A percentile compares a stretch with the other conserved stretches of the same genome.
Conservation (phyloP, 768 basidiomycete genomes). For the Lentinus brumalis region DNA sequence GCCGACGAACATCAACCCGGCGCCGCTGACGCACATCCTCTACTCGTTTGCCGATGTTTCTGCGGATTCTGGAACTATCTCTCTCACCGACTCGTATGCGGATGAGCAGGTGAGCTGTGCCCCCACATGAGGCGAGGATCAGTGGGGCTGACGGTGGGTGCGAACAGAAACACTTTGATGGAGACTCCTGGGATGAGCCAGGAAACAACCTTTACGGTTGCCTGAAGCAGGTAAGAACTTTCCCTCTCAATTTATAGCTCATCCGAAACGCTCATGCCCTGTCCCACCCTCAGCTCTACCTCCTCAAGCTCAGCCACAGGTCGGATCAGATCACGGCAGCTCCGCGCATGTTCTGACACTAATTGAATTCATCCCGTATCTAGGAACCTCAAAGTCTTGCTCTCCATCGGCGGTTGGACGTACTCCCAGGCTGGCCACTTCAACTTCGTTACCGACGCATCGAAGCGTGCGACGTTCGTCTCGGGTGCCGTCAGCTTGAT, state of each 20-base stretch:
- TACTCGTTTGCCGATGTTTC: constrained; percentile 82
- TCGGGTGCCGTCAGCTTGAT: constrained; percentile 60
- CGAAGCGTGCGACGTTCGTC: constrained; percentile 59
- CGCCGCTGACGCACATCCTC: constrained; percentile 71
- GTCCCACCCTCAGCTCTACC: constrained; percentile 36
- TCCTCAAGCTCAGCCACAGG: constrained; percentile 62
- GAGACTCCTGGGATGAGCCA: constrained; percentile 71
- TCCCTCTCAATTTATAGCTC: neutral
- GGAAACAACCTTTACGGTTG: constrained; percentile 83
- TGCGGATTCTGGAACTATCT: constrained; percentile 59
- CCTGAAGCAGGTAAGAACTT: constrained; percentile 64
- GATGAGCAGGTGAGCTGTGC: constrained; percentile 56
- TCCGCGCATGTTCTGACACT: neutral
- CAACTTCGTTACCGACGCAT: constrained; percentile 55
- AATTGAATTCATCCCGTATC: neutral
- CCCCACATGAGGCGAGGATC: neutral
- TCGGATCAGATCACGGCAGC: constrained; percentile 8
- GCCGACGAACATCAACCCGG: constrained; percentile 61
- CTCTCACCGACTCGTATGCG: constrained; percentile 72
- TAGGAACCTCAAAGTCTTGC: constrained; percentile 51
- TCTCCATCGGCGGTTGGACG: constrained; percentile 66
- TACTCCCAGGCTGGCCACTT: constrained; percentile 74
- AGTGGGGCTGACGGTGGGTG: neutral
- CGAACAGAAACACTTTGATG: constrained; percentile 65
- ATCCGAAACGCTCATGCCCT: neutral